Evolutionary conservation across 139 green algal species (phyloP).

Genomic region (Closterium sp.): DNA sequence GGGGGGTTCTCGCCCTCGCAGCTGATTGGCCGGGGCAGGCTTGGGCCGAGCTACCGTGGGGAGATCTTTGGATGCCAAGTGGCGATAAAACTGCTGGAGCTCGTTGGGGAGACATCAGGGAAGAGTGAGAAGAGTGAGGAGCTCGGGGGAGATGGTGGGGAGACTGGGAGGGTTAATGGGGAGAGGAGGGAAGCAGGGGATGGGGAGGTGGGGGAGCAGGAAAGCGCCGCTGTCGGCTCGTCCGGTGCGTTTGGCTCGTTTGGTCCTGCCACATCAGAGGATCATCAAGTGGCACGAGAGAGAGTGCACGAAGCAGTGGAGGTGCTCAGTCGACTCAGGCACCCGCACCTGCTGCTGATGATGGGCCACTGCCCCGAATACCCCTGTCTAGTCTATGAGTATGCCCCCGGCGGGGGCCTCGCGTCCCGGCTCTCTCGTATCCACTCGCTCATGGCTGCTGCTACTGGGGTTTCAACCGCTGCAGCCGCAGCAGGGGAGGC

Average conservation of each 20-base stretch:
- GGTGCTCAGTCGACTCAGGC: not conserved
- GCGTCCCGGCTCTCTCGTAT: not conserved
- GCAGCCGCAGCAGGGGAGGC: not conserved
- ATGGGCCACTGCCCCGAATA: not conserved
- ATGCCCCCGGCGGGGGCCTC: not conserved
- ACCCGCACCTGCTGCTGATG: not conserved
- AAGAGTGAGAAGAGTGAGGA: not conserved
- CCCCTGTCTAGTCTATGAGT: not conserved
- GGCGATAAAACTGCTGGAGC: not conserved
- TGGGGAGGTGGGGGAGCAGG: not conserved
- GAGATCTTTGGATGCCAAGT: not conserved
- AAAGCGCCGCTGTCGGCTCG: not conserved
- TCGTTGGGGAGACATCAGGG: not conserved
- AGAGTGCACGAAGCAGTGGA: not conserved
- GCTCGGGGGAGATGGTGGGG: not conserved
- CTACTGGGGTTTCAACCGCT: not conserved
- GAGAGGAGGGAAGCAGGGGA: not conserved
- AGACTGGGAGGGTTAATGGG: no score
- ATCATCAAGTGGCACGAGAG: not conserved
- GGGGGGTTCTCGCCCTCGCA: not conserved
- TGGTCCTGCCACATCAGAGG: not conserved
- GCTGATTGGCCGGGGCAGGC: not conserved
- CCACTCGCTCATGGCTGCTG: not conserved
- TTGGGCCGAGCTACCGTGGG: not conserved
- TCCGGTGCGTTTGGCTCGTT: not conserved